These are phyloP conservation scores for Tricladium varicosporioides DNA, from an alignment of 2,329 filamentous ascomycete species.

Conservation along the genomic window DNA sequence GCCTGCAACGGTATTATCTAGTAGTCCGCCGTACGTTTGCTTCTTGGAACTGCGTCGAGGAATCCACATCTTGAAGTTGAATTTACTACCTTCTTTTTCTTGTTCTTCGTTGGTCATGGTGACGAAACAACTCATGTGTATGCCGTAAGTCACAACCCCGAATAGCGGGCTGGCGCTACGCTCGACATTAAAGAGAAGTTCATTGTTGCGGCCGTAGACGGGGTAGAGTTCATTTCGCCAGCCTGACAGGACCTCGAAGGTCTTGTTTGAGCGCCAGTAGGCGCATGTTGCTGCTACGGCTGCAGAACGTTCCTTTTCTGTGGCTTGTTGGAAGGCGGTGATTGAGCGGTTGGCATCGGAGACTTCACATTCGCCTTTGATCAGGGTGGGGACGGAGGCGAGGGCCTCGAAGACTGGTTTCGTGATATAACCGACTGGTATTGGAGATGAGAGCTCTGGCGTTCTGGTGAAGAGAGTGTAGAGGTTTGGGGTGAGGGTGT, in stretches of 20 bases:
- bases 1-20: slow-evolving; percentile 91
- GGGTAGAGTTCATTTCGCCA: slow-evolving; percentile 84
- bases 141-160: slow-evolving; percentile 74
- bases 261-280: slow-evolving; percentile 66
- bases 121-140: slow-evolving; percentile 77
- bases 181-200: slow-evolving; percentile 72
- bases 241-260: slow-evolving; percentile 71
- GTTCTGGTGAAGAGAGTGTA: slow-evolving; percentile 61
- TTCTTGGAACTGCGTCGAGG: slow-evolving; percentile 74
- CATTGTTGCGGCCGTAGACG: slow-evolving; percentile 62
- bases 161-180: slow-evolving; percentile 72
- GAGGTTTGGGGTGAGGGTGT: slow-evolving; percentile 56
- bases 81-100: slow-evolving; percentile 38
- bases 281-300: slow-evolving; percentile 54
- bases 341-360: slow-evolving; percentile 60
- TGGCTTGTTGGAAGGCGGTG: slow-evolving; percentile 57
- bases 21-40: slow-evolving; percentile 83
- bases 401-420: slow-evolving; percentile 50
- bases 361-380: slow-evolving; percentile 60
- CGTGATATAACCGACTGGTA: slow-evolving; percentile 62
- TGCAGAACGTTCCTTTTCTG: slow-evolving; percentile 61
- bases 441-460: slow-evolving; percentile 31
- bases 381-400: slow-evolving; percentile 42
- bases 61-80: slow-evolving; percentile 78
- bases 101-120: slow-evolving; percentile 22